Conservation (phyloP, 2,329 filamentous ascomycete genomes). For the Torrubiella hemipterigena region DNA sequence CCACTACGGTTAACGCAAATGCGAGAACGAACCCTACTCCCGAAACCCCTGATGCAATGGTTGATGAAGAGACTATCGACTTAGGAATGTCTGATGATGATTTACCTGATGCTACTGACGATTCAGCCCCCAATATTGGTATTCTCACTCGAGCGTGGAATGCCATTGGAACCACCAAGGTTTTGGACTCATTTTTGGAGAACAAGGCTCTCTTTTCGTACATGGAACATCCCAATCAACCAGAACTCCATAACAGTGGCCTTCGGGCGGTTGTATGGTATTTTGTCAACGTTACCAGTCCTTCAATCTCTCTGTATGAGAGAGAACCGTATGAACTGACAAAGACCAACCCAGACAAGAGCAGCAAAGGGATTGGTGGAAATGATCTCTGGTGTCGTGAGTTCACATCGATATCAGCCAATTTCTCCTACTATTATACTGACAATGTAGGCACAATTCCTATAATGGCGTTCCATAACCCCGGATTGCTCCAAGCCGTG, state of each 20-base stretch:
- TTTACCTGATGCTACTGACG: not conserved
- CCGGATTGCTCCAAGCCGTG: conserved; percentile 83
- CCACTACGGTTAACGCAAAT: too few relatives aligned
- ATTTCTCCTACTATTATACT: too few relatives aligned
- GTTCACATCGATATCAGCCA: conserved; percentile 14
- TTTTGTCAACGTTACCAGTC: conserved; percentile 81
- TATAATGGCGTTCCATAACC: conserved; percentile 69
- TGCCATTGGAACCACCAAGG: conserved; percentile 26
- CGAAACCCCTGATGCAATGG: too few relatives aligned
- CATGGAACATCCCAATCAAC: conserved; percentile 49
- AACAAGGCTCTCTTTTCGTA: conserved; percentile 51
- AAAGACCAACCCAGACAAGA: too few relatives aligned
- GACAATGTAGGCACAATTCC: conserved; percentile 72
- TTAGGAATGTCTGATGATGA: conserved; percentile 7
- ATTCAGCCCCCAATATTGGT: not conserved
- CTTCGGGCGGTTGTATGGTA: conserved; percentile 81
- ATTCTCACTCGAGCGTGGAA: conserved; percentile 6
- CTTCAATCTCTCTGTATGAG: conserved; percentile 79
- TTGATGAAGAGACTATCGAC: too few relatives aligned
- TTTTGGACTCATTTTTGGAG: conserved; percentile 33
- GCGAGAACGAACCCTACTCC: too few relatives aligned
- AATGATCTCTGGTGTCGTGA: conserved; percentile 54
- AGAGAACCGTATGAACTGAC: conserved; percentile 64
- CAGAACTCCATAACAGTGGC: conserved; percentile 67
- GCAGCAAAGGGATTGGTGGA: too few relatives aligned